Evolutionary conservation across 179 eudicot genomes (phyloP).

Genomic region (Silene vulgaris): DNA sequence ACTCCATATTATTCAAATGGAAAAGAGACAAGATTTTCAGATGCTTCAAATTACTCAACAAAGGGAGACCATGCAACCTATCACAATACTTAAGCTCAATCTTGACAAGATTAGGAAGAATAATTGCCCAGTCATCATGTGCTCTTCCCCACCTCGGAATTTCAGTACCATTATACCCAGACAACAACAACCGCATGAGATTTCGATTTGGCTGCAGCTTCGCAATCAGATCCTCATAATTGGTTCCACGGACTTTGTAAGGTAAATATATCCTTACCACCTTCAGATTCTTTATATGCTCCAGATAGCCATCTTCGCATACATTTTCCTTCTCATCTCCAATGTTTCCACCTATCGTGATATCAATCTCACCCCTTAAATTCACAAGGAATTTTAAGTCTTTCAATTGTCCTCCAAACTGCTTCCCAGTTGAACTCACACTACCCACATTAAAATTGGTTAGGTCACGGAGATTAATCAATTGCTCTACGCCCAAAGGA

Average conservation of each 20-base stretch:
- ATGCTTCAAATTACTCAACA: background rate
- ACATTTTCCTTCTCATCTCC: background rate
- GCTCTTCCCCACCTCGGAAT: conserved; percentile 18
- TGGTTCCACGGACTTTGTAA: no score
- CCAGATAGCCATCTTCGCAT: background rate
- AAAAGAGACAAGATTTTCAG: background rate
- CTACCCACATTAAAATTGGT: no score
- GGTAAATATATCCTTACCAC: background rate
- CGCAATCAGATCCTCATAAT: background rate
- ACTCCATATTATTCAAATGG: background rate
- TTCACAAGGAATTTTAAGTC: no score
- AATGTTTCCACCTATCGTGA: no score
- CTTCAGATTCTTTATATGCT: background rate
- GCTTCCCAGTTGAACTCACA: no score
- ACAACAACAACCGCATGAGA: background rate
- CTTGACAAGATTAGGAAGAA: background rate
- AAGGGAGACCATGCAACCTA: conserved; percentile 3
- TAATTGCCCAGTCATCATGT: background rate
- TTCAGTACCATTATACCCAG: background rate
- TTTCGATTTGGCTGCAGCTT: conserved; percentile 8
- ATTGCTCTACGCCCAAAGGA: background rate
- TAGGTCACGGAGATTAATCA: no score
- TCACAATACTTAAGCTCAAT: background rate
- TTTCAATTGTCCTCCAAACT: no score
- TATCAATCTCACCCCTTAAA: no score